These are phyloP conservation scores for Asterochloris erici DNA, from an alignment of 139 green algal genomes.

Conservation along the genomic window DNA sequence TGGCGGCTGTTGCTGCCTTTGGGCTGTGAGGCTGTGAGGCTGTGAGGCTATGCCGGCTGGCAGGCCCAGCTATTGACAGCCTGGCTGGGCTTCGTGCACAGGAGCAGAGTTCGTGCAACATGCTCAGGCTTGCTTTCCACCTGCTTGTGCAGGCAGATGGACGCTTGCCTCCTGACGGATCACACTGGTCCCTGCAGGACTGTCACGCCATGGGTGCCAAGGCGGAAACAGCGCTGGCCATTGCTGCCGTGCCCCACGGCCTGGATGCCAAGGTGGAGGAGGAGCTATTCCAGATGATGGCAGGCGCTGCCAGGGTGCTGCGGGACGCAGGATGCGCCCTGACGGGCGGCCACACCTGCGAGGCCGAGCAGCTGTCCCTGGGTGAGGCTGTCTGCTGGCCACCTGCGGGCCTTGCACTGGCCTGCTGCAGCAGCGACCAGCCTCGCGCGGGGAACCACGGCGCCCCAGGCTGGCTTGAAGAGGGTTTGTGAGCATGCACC, in stretches of 20 bases:
- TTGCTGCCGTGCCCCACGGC: conserved; percentile 67
- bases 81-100: no score
- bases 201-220: conserved; percentile 82
- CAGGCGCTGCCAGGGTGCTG: conserved; percentile 53
- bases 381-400: conserved; percentile 27
- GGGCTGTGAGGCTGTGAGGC: no score
- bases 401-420: no score
- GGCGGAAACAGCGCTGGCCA: conserved; percentile 68
- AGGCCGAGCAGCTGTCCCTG: conserved; percentile 72
- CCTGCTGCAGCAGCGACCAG: no score
- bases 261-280: conserved; percentile 56
- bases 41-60: no score
- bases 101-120: no score
- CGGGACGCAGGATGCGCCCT: conserved; percentile 64
- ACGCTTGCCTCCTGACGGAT: background rate
- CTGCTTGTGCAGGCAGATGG: no score
- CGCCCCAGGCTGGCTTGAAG: no score
- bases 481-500: background rate
- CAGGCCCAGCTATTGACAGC: no score
- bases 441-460: no score
- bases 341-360: conserved; percentile 78
- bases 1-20: background rate
- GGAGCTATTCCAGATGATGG: conserved; percentile 79
- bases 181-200: conserved; percentile 38
- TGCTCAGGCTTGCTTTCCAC: no score